Conservation (phyloP, 1,139 yeast genomes). For the Yamadazyma aaseri region DNA sequence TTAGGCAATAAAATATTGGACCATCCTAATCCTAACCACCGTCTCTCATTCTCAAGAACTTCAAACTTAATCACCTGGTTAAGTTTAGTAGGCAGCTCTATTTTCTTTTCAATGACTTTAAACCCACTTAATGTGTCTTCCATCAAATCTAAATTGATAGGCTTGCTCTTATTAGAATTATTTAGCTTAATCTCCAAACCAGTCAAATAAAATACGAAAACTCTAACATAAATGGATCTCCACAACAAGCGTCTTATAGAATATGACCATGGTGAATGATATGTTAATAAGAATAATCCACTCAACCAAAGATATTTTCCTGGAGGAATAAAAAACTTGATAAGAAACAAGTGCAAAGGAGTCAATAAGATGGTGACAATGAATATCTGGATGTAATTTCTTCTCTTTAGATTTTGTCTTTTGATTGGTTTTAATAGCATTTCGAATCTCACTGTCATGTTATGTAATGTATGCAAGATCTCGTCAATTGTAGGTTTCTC, state of each 20-base stretch:
- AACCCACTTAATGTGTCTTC: conserved; percentile 31
- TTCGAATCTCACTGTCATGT: conserved; percentile 47
- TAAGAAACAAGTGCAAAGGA: conserved; percentile 45
- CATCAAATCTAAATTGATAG: conserved; percentile 4
- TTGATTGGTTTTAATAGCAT: conserved; percentile 43
- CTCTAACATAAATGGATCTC: conserved; percentile 51
- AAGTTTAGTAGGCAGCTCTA: conserved; percentile 41
- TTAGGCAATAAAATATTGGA: conserved; percentile 47
- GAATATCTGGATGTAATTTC: conserved; percentile 31
- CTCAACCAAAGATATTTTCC: conserved; percentile 34
- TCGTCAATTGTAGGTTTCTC: conserved; percentile 60
- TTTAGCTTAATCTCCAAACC: conserved; percentile 37
- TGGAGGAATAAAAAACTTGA: conserved; percentile 36
- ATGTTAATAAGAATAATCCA: conserved; percentile 45
- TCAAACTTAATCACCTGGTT: conserved; percentile 50
- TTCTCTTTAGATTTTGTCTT: conserved; percentile 26
- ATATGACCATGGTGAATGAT: conserved; percentile 54
- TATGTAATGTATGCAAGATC: conserved; percentile 50
- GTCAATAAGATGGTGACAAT: conserved; percentile 37
- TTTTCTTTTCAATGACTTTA: conserved; percentile 39
- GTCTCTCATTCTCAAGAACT: conserved; percentile 55
- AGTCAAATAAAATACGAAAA: conserved; percentile 41
- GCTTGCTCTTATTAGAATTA: conserved; percentile 12
- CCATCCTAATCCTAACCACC: conserved; percentile 68
- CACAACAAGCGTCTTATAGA: conserved; percentile 51